A percentile compares a stretch with the other conserved stretches of the same genome.
Conservation (phyloP, 768 basidiomycete genomes). For the Antrodiella citrinella region DNA sequence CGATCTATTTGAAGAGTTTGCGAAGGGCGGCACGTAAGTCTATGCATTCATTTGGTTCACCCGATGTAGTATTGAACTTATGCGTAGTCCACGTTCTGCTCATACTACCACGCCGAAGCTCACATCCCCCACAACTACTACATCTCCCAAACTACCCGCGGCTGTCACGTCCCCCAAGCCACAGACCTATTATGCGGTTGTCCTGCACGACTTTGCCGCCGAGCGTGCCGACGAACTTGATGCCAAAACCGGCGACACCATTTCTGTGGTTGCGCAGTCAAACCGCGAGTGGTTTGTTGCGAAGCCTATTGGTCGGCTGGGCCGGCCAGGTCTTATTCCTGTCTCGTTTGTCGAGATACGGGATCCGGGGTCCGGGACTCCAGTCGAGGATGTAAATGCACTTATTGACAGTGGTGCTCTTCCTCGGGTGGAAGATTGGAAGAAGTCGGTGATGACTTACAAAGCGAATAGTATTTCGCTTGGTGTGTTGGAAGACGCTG, state of each 20-base stretch:
- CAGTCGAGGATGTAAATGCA: conserved; percentile 64
- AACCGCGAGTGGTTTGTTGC: conserved; percentile 99
- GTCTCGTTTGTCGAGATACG: conserved; percentile 96
- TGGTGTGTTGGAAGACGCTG: conserved; percentile 72
- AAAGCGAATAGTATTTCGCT: conserved; percentile 94
- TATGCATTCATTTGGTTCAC: neutral
- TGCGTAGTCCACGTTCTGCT: conserved; percentile 9
- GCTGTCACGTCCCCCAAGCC: conserved; percentile 29
- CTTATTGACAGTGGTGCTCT: conserved; percentile 85
- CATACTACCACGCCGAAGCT: conserved; percentile 8
- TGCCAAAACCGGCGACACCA: conserved; percentile 86
- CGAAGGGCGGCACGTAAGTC: conserved; percentile 32
- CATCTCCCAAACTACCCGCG: conserved; percentile 25
- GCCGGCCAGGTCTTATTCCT: conserved; percentile 94
- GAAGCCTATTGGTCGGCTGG: conserved; percentile 92
- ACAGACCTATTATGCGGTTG: conserved; percentile 87
- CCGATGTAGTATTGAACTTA: too few relatives aligned
- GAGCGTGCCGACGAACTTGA: conserved; percentile 96
- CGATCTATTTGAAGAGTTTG: conserved; percentile 84
- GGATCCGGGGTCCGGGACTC: conserved; percentile 78
- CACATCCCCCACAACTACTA: conserved; percentile 14
- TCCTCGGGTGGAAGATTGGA: conserved; percentile 99
- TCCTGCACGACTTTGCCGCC: conserved; percentile 92
- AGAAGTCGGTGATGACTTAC: conserved; percentile 88
- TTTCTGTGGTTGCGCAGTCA: conserved; percentile 98